Evolutionary conservation across 202 grass and related monocot species (phyloP).

Genomic region (Panicum hallii): DNA sequence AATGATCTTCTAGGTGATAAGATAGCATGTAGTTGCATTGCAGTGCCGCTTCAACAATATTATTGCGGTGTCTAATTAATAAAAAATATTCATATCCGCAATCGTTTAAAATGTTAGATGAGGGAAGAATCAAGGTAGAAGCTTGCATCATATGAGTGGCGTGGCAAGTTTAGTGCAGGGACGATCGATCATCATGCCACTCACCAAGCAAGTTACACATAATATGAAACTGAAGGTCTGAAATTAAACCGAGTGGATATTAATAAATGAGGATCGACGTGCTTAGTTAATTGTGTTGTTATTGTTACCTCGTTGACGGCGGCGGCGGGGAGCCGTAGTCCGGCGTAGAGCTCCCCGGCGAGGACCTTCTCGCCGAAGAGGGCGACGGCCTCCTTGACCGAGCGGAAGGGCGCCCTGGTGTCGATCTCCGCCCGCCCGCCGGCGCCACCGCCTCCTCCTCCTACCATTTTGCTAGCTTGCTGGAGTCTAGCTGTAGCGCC

Average conservation of each 20-base stretch:
- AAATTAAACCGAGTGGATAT: too few relatives aligned
- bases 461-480: constrained; percentile 21
- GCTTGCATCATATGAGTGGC: background rate
- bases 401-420: constrained; percentile 79
- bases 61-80: background rate
- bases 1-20: background rate
- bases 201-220: background rate
- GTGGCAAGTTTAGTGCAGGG: background rate
- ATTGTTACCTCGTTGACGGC: constrained; percentile 51
- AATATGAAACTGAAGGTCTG: too few relatives aligned
- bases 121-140: background rate
- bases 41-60: too few relatives aligned
- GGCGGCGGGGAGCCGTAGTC: constrained; percentile 2
- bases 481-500: too few relatives aligned
- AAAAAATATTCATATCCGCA: background rate
- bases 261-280: too few relatives aligned
- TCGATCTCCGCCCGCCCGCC: constrained; percentile 80
- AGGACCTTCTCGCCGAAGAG: constrained; percentile 91
- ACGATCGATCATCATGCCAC: background rate
- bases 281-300: too few relatives aligned
- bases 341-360: constrained; percentile 74
- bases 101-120: background rate
- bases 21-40: too few relatives aligned
- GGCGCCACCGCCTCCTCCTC: background rate
- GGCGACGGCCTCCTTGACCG: constrained; percentile 87